phyloP scores from a whole-genome alignment of 345 rosid genomes.

The Murraya paniculata region DNA sequence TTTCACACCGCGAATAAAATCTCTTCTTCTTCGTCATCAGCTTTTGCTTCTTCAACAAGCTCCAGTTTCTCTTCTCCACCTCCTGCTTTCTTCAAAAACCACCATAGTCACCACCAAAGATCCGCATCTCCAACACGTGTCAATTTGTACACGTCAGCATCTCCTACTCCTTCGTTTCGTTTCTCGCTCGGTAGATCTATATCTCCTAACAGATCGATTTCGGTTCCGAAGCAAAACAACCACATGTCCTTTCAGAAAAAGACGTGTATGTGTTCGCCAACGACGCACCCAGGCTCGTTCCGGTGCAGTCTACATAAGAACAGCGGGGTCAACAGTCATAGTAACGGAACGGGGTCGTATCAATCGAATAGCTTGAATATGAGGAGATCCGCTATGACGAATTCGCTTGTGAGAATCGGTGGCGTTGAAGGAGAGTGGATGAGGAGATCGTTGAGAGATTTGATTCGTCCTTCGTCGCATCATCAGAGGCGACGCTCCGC shows the following conservation, averaged over 20 bases:
- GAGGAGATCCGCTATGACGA: constrained; percentile 89
- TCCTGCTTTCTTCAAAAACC: constrained; percentile 35
- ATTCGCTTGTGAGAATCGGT: constrained; percentile 87
- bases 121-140: constrained; percentile 71
- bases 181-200: constrained; percentile 63
- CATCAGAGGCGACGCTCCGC: constrained; percentile 64
- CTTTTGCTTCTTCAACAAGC: constrained; percentile 61
- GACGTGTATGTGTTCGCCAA: constrained; percentile 89
- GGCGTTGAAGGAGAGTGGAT: constrained; percentile 95
- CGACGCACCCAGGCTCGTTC: constrained; percentile 82
- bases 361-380: constrained; percentile 61
- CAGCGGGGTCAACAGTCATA: constrained; percentile 25
- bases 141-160: constrained; percentile 42
- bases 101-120: constrained; percentile 33
- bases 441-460: constrained; percentile 73
- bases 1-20: constrained; percentile 20
- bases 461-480: constrained; percentile 87
- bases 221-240: constrained; percentile 38
- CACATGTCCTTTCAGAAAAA: constrained; percentile 42
- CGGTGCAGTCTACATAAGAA: constrained; percentile 75
- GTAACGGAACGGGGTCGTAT: constrained; percentile 28
- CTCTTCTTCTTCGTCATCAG: constrained; percentile 39
- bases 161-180: constrained; percentile 39
- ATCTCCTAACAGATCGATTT: constrained; percentile 49
- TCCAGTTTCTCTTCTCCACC: constrained; percentile 49